Conservation (phyloP, 495 filamentous ascomycete species). For the Penicillium arizonense region DNA sequence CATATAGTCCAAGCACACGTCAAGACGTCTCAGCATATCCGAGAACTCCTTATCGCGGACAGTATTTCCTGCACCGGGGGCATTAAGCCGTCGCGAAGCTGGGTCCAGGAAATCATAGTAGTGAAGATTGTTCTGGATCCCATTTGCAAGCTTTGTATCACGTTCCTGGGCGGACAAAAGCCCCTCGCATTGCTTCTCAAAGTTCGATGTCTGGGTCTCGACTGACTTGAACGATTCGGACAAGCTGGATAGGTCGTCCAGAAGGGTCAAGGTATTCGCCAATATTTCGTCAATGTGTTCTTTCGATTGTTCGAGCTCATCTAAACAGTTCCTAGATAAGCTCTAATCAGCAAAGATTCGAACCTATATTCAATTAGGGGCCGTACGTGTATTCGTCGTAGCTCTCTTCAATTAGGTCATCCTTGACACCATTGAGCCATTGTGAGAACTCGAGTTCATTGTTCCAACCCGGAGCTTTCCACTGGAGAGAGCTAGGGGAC, state of each 20-base stretch:
- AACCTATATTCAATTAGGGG: slow-evolving; percentile 15
- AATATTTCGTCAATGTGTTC: slow-evolving; percentile 81
- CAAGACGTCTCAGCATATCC: slow-evolving; percentile 80
- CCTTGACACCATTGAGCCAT: slow-evolving; percentile 62
- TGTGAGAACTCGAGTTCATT: slow-evolving; percentile 60
- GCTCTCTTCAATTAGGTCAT: slow-evolving; percentile 71
- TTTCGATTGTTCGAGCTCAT: slow-evolving; percentile 76
- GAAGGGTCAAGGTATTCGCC: slow-evolving; percentile 65
- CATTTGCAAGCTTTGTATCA: slow-evolving; percentile 71
- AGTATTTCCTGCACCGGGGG: slow-evolving; percentile 80
- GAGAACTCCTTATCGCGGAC: slow-evolving; percentile 79
- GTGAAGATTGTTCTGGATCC: slow-evolving; percentile 78
- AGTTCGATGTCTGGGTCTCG: slow-evolving; percentile 83
- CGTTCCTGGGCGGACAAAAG: slow-evolving; percentile 75
- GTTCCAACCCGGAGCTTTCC: slow-evolving; percentile 18
- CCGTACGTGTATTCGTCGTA: slow-evolving; percentile 80
- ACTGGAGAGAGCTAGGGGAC: slow-evolving; percentile 1
- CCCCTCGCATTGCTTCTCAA: slow-evolving; percentile 88
- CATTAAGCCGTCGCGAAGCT: slow-evolving; percentile 85
- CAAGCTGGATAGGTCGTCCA: slow-evolving; percentile 70
- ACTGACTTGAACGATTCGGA: slow-evolving; percentile 83
- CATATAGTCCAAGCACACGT: slow-evolving; percentile 91
- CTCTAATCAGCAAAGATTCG: not conserved
- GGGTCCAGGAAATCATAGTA: slow-evolving; percentile 93
- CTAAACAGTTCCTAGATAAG: slow-evolving; percentile 62